Evolutionary conservation across 139 green algal species (phyloP).

Genomic region (Coelastrella sp.): DNA sequence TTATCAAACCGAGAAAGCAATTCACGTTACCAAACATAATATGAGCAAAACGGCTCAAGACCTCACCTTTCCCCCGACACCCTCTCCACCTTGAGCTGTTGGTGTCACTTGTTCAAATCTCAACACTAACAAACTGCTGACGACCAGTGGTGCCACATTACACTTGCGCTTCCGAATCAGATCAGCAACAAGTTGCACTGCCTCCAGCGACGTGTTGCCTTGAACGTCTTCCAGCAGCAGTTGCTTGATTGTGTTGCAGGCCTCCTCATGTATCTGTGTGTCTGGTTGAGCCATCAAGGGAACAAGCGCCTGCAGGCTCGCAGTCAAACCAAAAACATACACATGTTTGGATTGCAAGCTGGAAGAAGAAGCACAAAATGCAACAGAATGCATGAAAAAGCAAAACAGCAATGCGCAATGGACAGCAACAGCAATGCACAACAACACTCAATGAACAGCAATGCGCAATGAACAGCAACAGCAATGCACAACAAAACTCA

Average conservation of each 20-base stretch:
- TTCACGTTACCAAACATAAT: no score
- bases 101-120: constrained; percentile 62
- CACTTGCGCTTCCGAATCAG: constrained; percentile 82
- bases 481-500: no score
- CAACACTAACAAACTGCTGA: constrained; percentile 67
- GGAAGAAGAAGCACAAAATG: no score
- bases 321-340: not conserved
- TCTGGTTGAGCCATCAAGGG: constrained; percentile 74
- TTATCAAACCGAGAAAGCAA: no score
- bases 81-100: not conserved
- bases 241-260: constrained; percentile 58
- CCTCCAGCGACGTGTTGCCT: constrained; percentile 61
- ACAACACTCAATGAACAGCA: no score
- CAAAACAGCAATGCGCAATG: no score
- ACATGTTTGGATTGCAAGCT: no score
- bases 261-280: constrained; percentile 45
- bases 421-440: no score
- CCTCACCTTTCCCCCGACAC: not conserved
- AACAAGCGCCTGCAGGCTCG: constrained; percentile 71
- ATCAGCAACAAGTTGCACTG: constrained; percentile 93
- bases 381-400: no score
- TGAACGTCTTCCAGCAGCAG: constrained; percentile 45
- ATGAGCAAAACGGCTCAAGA: no score
- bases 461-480: no score
- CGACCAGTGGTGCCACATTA: constrained; percentile 60